These are phyloP conservation scores for Lyophyllum atratum DNA, from an alignment of 768 basidiomycete species.

Conservation along the genomic window DNA sequence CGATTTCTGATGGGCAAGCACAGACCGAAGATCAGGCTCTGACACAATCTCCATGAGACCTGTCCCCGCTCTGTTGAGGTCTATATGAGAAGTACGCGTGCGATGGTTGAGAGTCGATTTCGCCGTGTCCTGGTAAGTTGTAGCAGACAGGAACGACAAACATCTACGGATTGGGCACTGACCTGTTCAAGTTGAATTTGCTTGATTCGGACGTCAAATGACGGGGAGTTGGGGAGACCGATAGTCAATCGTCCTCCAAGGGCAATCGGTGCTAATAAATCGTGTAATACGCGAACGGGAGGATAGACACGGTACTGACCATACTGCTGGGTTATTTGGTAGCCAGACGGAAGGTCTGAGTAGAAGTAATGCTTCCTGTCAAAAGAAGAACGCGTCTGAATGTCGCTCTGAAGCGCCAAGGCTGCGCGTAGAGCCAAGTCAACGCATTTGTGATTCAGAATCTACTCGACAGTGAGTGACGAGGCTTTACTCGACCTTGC, in stretches of 20 bases:
- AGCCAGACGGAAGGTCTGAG: constrained; percentile 89
- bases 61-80: constrained; percentile 88
- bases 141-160: constrained; percentile 4
- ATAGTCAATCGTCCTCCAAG: constrained; percentile 57
- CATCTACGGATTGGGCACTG: constrained; percentile 10
- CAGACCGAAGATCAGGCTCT: constrained; percentile 81
- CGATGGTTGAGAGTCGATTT: constrained; percentile 70
- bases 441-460: constrained; percentile 68
- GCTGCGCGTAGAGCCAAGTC: constrained; percentile 82
- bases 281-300: neutral
- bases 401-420: constrained; percentile 65
- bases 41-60: constrained; percentile 97
- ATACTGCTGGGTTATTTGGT: constrained; percentile 97
- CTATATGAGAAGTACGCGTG: constrained; percentile 61
- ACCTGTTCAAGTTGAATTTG: constrained; percentile 98
- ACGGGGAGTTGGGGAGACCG: constrained; percentile 35
- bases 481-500: neutral
- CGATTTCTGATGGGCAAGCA: neutral
- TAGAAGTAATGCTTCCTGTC: constrained; percentile 99
- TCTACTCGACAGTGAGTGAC: constrained; percentile 32
- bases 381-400: constrained; percentile 78
- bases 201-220: constrained; percentile 71
- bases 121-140: constrained; percentile 73
- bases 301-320: constrained; percentile 40
- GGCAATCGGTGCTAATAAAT: constrained; percentile 72